Evolutionary conservation across 1,139 yeast genomes (phyloP), one percentile per base, ranked within the genome.

Genomic region (Candida pseudoviswanathii): DNA sequence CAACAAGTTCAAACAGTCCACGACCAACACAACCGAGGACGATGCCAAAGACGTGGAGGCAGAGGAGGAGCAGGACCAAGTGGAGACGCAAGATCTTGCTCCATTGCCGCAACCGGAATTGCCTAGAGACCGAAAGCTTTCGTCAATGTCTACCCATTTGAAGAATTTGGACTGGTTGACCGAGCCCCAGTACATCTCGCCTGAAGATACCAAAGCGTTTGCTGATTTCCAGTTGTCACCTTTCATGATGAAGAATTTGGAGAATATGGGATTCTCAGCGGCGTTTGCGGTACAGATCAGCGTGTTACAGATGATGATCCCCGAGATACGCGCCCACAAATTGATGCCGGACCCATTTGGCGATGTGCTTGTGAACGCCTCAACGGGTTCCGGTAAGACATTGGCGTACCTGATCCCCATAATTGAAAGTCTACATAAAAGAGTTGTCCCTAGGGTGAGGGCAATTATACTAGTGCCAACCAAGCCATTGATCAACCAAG

Each of bases 371-470:
- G 96, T 94, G 4, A 92, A 94, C 65, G 96, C 99, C 1, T 84
- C 96, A 4, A 94, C 99, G 0, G 99, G 99, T 46, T 88, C 96
- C 0, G 99, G 99, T 61, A 94, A 94, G 64, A 94, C 99, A 0
- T 71, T 95, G 47, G 96, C 97, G 6, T 94, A 94, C 63, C 78
- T 84, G 52, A 77, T 94, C 2, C 99, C 99, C 1, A 80, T 94
- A 8, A 76, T 95, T 2, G 91, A 91, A 54, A 73, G 82, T 3
- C 72, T 94, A 47, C 71, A 78, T 11, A 67, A 70, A 10, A 76
- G 97, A 52, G 72, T 80, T 0, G 92, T 90, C 2, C 94, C 96
- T 0, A 73, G 84, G 47, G 67, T 89, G 3, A 73, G 97, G 44
- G 95, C 96, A 30, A 73, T 94, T 2, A 75, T 94, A 1, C 65